phyloP scores from a whole-genome alignment of 768 basidiomycete species.

The Cyclocybe cylindracea region DNA sequence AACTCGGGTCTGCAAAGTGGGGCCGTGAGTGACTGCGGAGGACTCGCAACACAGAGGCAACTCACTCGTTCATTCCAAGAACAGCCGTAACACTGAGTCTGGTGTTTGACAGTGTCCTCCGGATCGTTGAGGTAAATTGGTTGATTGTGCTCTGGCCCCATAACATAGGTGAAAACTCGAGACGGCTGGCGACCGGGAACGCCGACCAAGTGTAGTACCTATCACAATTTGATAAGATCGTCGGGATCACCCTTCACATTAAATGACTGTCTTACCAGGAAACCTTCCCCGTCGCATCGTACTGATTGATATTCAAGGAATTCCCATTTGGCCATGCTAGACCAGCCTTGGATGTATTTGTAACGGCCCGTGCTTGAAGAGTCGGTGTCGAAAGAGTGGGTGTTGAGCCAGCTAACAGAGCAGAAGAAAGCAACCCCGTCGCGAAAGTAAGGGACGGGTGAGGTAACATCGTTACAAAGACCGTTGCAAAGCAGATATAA shows the following conservation, averaged over 20 bases:
- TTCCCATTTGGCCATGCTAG: conserved; percentile 50
- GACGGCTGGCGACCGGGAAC: conserved; percentile 28
- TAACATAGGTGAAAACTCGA: conserved; percentile 61
- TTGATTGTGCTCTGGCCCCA: conserved; percentile 45
- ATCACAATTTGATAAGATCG: background rate
- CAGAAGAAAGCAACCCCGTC: no score
- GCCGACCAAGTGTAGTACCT: conserved; percentile 59
- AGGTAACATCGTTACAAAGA: no score
- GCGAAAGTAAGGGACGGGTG: no score
- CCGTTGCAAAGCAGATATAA: no score
- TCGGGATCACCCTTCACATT: background rate
- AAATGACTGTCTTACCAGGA: conserved; percentile 40
- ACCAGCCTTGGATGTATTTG: conserved; percentile 46
- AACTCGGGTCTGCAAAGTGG: conserved; percentile 22
- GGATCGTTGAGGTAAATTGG: conserved; percentile 41
- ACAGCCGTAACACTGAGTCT: conserved; percentile 37
- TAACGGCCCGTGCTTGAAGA: conserved; percentile 17
- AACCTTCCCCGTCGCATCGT: conserved; percentile 43
- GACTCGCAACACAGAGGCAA: conserved; percentile 2
- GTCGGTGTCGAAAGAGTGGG: background rate
- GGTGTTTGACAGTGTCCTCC: conserved; percentile 34
- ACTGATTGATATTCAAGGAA: conserved; percentile 44
- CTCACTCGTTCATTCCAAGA: conserved; percentile 58
- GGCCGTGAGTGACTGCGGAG: background rate
- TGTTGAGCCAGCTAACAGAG: background rate